These are phyloP conservation scores for Forsythia suspensa DNA, from an alignment of 257 asterid species.

Conservation along the genomic window DNA sequence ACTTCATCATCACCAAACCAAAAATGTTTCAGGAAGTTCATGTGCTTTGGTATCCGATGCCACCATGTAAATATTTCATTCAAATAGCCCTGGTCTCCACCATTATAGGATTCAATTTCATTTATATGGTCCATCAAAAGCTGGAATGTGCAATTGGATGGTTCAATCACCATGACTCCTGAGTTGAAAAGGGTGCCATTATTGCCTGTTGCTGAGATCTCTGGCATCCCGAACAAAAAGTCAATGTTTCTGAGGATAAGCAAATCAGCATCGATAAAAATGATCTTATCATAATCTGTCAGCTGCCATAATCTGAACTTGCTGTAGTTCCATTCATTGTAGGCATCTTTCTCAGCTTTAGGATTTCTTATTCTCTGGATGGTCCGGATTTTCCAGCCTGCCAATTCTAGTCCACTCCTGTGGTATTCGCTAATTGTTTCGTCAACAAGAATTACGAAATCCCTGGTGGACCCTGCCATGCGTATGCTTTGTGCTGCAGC, in stretches of 20 bases:
- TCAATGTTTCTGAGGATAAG: constrained; percentile 80
- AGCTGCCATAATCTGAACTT: constrained; percentile 90
- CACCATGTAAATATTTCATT: constrained; percentile 90
- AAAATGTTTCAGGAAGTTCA: constrained; percentile 79
- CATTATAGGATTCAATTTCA: constrained; percentile 83
- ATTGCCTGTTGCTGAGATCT: constrained; percentile 88
- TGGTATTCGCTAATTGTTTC: constrained; percentile 67
- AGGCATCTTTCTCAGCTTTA: constrained; percentile 84
- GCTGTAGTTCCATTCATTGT: constrained; percentile 97
- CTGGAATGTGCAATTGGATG: constrained; percentile 78
- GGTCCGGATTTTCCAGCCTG: constrained; percentile 82
- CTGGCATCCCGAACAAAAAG: constrained; percentile 71
- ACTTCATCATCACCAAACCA: constrained; percentile 83
- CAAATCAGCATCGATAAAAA: constrained; percentile 82
- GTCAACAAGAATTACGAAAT: constrained; percentile 88
- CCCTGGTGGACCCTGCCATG: constrained; percentile 78
- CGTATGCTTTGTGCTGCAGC: constrained; percentile 92
- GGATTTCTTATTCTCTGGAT: constrained; percentile 82
- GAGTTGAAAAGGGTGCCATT: constrained; percentile 91
- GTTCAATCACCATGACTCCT: constrained; percentile 92
- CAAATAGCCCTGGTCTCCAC: constrained; percentile 90
- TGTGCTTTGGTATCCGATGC: constrained; percentile 88
- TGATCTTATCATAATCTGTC: constrained; percentile 78
- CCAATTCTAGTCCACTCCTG: constrained; percentile 68
- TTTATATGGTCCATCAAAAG: constrained; percentile 82